These are phyloP conservation scores for Skeletonema tropicum DNA, from an alignment of 108 stramenopile species.

Conservation along the genomic window DNA sequence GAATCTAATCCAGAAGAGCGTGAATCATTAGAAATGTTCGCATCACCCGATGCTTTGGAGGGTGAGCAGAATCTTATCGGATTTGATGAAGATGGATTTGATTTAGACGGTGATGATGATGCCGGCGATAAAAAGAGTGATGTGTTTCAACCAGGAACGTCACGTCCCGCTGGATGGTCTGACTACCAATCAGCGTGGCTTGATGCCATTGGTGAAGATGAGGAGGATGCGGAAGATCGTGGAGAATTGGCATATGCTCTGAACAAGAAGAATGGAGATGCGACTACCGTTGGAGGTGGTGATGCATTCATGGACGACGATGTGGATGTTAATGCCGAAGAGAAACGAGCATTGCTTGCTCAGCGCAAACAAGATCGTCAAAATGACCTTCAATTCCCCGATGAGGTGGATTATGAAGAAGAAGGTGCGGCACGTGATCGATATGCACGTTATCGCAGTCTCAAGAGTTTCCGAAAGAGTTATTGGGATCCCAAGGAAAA, in stretches of 20 bases:
- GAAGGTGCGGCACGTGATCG: slow-evolving; percentile 89
- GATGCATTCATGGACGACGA: slow-evolving; percentile 70
- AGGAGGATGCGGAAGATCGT: slow-evolving; percentile 67
- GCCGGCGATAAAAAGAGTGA: slow-evolving; percentile 27
- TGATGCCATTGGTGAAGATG: slow-evolving; percentile 82
- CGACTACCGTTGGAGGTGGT: slow-evolving; percentile 50
- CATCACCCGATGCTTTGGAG: slow-evolving; percentile 89
- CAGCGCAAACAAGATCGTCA: slow-evolving; percentile 76
- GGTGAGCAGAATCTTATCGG: slow-evolving; percentile 99
- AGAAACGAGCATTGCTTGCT: slow-evolving; percentile 61
- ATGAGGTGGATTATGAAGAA: slow-evolving; percentile 95
- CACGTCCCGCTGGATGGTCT: slow-evolving; percentile 91
- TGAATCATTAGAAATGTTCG: slow-evolving; percentile 89
- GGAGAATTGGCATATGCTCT: slow-evolving; percentile 85
- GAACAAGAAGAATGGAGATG: slow-evolving; percentile 65
- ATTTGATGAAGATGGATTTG: slow-evolving; percentile 83
- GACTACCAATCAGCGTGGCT: slow-evolving; percentile 97
- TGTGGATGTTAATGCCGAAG: slow-evolving; percentile 64
- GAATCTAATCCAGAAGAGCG: slow-evolving; percentile 58
- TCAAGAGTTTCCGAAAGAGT: slow-evolving; percentile 93
- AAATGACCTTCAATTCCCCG: slow-evolving; percentile 95
- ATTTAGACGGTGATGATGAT: slow-evolving; percentile 50
- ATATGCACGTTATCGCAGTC: slow-evolving; percentile 95
- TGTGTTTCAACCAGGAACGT: slow-evolving; percentile 48
- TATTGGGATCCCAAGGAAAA: slow-evolving; percentile 98